phyloP scores from a whole-genome alignment of 2,329 filamentous ascomycete genomes.

The Hysterium pulicare region DNA sequence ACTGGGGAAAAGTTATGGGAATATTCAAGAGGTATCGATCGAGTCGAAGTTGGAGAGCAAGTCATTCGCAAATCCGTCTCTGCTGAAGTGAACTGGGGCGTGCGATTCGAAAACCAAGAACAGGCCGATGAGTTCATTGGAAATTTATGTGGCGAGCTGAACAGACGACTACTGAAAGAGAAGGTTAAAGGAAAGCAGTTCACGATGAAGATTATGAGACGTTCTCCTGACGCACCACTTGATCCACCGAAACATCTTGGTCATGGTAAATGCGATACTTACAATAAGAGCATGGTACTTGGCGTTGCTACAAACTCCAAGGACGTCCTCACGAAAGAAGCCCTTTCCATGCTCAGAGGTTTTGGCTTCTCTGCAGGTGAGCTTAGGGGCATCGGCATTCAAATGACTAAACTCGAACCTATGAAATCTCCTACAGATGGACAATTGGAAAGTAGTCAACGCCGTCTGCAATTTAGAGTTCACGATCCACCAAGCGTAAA shows the following conservation, averaged over 20 bases:
- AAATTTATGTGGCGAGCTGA: slow-evolving; percentile 80
- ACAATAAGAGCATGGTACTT: slow-evolving; percentile 81
- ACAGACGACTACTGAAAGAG: slow-evolving; percentile 76
- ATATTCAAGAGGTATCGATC: slow-evolving; percentile 85
- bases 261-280: slow-evolving; percentile 90
- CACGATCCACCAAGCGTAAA: slow-evolving; percentile 35
- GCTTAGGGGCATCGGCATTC: slow-evolving; percentile 85
- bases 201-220: slow-evolving; percentile 92
- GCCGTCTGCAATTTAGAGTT: slow-evolving; percentile 68
- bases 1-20: slow-evolving; percentile 89
- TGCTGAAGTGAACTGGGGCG: slow-evolving; percentile 97
- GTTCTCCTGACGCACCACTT: slow-evolving; percentile 79
- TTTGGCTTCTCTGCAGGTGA: slow-evolving; percentile 87
- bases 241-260: slow-evolving; percentile 92
- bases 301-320: slow-evolving; percentile 79
- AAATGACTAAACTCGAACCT: slow-evolving; percentile 88
- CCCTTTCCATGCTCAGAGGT: slow-evolving; percentile 75
- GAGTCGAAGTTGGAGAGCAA: slow-evolving; percentile 79
- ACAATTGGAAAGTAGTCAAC: slow-evolving; percentile 69
- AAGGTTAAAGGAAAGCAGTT: slow-evolving; percentile 82
- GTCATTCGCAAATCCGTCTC: slow-evolving; percentile 89
- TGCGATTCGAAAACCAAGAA: slow-evolving; percentile 85
- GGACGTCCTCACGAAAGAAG: slow-evolving; percentile 72
- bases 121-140: slow-evolving; percentile 90
- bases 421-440: slow-evolving; percentile 59